Evolutionary conservation across 2,329 filamentous ascomycete genomes (phyloP).

Genomic region (Teratosphaeria destructans): DNA sequence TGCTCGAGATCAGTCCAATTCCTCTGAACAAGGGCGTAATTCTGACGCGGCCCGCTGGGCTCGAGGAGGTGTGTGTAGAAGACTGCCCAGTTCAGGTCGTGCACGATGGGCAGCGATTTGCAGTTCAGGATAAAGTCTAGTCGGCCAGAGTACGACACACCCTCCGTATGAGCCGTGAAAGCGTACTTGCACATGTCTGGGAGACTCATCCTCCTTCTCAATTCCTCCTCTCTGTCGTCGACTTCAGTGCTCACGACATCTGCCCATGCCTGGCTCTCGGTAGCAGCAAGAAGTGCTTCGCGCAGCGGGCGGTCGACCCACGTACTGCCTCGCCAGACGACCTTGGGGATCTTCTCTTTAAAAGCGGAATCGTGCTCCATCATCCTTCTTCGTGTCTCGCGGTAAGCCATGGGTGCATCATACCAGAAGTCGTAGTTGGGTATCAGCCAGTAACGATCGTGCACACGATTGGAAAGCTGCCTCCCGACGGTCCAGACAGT

Average conservation of each 20-base stretch:
- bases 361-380: constrained; percentile 8
- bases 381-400: constrained; percentile 14
- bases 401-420: constrained; percentile 28
- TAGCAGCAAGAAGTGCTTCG: constrained; percentile 21
- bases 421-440: constrained; percentile 46
- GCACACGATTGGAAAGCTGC: constrained; percentile 1
- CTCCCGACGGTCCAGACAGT: neutral
- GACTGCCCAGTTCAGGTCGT: constrained; percentile 21
- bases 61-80: constrained; percentile 22
- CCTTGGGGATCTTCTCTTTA: constrained; percentile 34
- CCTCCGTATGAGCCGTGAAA: constrained; percentile 25
- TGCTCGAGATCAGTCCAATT: constrained; percentile 21
- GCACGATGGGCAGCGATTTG: constrained; percentile 21
- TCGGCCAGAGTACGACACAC: constrained; percentile 25
- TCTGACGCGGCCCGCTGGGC: constrained; percentile 12
- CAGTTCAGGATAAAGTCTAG: constrained; percentile 26
- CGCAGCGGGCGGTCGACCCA: constrained; percentile 18
- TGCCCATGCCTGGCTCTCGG: constrained; percentile 32
- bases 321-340: constrained; percentile 39
- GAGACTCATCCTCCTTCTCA: neutral
- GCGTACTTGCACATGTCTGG: constrained; percentile 21
- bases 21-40: constrained; percentile 20
- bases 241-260: constrained; percentile 25
- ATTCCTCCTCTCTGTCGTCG: neutral
- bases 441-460: constrained; percentile 37